Evolutionary conservation across 2,329 filamentous ascomycete species (phyloP).

Genomic region (Talaromyces sp.): DNA sequence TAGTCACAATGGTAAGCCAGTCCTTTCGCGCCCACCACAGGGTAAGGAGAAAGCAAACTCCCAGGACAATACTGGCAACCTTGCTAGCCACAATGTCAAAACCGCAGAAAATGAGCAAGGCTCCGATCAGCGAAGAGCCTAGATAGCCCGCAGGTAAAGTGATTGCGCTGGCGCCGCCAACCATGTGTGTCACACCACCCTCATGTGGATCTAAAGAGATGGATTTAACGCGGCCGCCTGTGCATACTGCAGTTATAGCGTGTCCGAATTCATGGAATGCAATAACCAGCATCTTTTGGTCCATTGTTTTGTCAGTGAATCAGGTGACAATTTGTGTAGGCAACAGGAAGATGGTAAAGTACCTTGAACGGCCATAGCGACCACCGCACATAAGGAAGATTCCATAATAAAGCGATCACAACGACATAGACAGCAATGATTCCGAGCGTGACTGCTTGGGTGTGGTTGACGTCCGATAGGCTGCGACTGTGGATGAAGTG

Average conservation of each 20-base stretch:
- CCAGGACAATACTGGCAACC: slow-evolving; percentile 68
- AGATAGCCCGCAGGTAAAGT: slow-evolving; percentile 75
- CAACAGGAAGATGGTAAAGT: slow-evolving; percentile 13
- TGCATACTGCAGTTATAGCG: slow-evolving; percentile 66
- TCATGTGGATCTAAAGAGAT: slow-evolving; percentile 71
- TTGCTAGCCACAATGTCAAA: slow-evolving; percentile 79
- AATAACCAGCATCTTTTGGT: slow-evolving; percentile 67
- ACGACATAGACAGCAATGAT: slow-evolving; percentile 68
- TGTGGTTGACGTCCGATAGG: slow-evolving; percentile 56
- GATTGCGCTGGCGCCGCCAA: slow-evolving; percentile 63
- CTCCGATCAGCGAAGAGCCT: slow-evolving; percentile 71
- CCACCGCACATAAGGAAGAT: slow-evolving; percentile 69
- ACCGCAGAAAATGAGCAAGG: slow-evolving; percentile 71
- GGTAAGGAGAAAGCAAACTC: slow-evolving; percentile 70
- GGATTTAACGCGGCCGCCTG: slow-evolving; percentile 67
- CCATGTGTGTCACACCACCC: slow-evolving; percentile 73
- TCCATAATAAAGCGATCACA: slow-evolving; percentile 72
- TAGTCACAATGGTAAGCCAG: slow-evolving; percentile 69
- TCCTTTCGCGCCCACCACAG: slow-evolving; percentile 77
- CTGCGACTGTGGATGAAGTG: slow-evolving; percentile 44
- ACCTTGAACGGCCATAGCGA: slow-evolving; percentile 79
- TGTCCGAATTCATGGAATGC: slow-evolving; percentile 78
- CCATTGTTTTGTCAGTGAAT: background rate
- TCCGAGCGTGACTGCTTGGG: slow-evolving; percentile 66
- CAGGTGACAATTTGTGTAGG: background rate